Evolutionary conservation across 164 flowering plant species (phyloP), one percentile per base, ranked within the genome.

Genomic region (Dillenia suffruticosa): DNA sequence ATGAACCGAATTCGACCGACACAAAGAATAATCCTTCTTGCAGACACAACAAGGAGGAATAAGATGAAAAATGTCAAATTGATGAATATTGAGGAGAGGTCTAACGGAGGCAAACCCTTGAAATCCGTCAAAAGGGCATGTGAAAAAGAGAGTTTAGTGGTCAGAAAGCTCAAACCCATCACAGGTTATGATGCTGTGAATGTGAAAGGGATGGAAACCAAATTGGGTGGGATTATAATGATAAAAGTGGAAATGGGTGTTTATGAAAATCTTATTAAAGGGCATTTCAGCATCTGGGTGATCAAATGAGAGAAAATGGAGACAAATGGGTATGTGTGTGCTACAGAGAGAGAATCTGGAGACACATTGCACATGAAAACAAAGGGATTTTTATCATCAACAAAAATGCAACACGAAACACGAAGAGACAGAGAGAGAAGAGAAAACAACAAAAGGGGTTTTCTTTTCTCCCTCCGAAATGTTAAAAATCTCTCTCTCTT

Each of bases 311-410:
- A 22, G 26, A 60, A 62, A 61, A 49, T 46, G 63, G 61, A 54
- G 80, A 70, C 59, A 57, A 67, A 64, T 66, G 63, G 66, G 70
- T 59, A 46, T 66, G 54, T 51, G 70, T 32, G 40, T 32, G 40
- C 6, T 32, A 32, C 6, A 32, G 68, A 67, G 50, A 68, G 19
- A 68, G 68, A 78, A 77, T 74, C 79, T 67, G 78, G 65, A 71
- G 84, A 79, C 82, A 79, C 86, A 79, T 78, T 75, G 84, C 89
- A 76, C 78, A 81, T 76, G 63, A 52, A 74, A 79, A 81, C 83
- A 86, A 81, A 84, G 16, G 60, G 48, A 54, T 51, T 68, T 49
- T 68, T 54, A 53, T 66, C 50, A 59, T 47, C 57, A 45, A 49
- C 57, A 12, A 49, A 52, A 58, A 67, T 14, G 16, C 50, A 65